Percentiles rank a stretch among this genome's conserved stretches.
Conservation (phyloP, 2,329 filamentous ascomycete species). For the Mycocentrospora acerina region DNA sequence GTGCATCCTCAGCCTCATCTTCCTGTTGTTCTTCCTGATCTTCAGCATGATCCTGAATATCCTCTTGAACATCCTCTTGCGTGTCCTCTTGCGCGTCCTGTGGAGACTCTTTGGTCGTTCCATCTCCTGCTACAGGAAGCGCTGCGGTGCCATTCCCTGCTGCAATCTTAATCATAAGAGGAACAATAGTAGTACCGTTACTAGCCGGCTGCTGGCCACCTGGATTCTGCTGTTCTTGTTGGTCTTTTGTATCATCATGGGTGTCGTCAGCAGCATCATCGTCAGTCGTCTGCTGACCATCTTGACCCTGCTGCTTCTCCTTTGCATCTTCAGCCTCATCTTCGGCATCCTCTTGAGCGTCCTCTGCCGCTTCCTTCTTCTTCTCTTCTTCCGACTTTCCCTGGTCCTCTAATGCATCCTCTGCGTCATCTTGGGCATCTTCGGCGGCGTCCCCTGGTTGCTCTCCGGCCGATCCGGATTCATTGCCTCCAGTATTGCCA, state of each 20-base stretch:
- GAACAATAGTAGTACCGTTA: too few relatives aligned
- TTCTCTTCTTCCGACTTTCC: constrained; percentile 4
- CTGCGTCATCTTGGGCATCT: constrained; percentile 6
- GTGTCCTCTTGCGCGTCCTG: too few relatives aligned
- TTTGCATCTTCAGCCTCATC: constrained; percentile 5
- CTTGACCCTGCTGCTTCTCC: neutral
- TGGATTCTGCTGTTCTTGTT: too few relatives aligned
- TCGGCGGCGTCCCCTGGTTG: neutral
- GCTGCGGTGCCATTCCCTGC: constrained; percentile 5
- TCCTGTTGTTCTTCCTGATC: too few relatives aligned
- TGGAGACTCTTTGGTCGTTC: too few relatives aligned
- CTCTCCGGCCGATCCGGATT: too few relatives aligned
- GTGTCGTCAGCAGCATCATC: constrained; percentile 6
- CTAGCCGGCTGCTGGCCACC: too few relatives aligned
- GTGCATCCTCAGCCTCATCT: too few relatives aligned
- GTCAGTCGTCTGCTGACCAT: constrained; percentile 4
- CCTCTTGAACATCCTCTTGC: too few relatives aligned
- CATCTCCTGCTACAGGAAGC: too few relatives aligned
- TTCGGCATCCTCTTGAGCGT: constrained; percentile 4
- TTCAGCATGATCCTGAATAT: too few relatives aligned
- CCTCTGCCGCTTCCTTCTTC: neutral
- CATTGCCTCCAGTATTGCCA: neutral
- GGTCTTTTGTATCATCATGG: constrained; percentile 3
- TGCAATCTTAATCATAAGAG: constrained; percentile 3
- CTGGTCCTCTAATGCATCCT: constrained; percentile 6